Base-by-base conservation (phyloP, 371 early-diverging fungal species). In the Choanephora cucurbitarum region DNA sequence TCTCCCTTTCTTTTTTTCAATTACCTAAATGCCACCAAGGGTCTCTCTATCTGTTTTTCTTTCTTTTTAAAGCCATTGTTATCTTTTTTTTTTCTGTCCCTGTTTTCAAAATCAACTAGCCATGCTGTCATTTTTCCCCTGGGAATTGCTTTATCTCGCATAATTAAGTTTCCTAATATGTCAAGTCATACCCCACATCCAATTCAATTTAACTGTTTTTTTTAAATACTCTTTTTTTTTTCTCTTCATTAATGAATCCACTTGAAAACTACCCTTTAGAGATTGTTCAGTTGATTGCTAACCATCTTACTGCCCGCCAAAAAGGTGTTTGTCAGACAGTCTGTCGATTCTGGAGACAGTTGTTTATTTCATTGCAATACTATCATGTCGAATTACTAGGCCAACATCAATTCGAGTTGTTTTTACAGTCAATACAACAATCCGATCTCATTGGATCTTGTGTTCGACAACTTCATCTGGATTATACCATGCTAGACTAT, bases 341-440 rank as follows among this genome's bases (percentile, higher is more conserved):
- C 2, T 58, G 64, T 43, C 49, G 42, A 23, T 44, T 50, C 18
- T 64, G 64, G 64, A 44, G 39, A 33, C 15, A 11, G 3, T 32
- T 58, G 10, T 64, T 64, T 37, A 58, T 46, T 11, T 49, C 55
- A 22, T 55, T 55, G 5, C 58, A 58, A 39, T 64, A 64, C 24
- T 44, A 51, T 2, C 49, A 58, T 46, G 33, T 64, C 4, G 34
- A 58, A 14, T 32, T 58, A 5, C 23, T 33, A 49, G 58, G 58
- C 0, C 42, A 45, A 45, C 39, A 43, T 28, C 64, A 64, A 17
- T 64, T 64, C 21, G 14, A 31, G 22, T 28, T 31, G 15, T 58
- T 64, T 33, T 49, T 40, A 13, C 13, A 32, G 10, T 43, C 64
- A 6, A 28, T 28, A 28, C 24, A 58, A 3, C 14, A 24, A 21